Percentiles rank a stretch among this genome's conserved stretches.
phyloP scores from a whole-genome alignment of 306 rosid species.

The Lagenaria siceraria region DNA sequence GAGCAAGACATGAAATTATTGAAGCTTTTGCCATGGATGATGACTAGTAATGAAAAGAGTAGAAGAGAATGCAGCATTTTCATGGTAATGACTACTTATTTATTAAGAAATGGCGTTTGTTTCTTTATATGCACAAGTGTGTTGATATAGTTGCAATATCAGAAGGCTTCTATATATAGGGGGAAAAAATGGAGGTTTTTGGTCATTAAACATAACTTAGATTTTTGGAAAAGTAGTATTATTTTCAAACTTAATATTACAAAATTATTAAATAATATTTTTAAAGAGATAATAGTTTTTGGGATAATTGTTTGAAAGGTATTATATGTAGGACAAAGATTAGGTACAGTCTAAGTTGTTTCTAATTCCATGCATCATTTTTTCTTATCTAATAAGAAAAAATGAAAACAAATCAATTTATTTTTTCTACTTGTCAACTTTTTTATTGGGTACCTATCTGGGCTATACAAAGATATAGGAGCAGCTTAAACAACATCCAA shows the following conservation, averaged over 20 bases:
- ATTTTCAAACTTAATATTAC: neutral
- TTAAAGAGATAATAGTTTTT: no score
- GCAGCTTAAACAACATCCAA: no score
- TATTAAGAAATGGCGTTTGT: neutral
- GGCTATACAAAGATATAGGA: no score
- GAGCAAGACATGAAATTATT: slow-evolving; percentile 27
- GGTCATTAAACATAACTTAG: neutral
- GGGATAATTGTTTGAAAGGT: no score
- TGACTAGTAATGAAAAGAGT: slow-evolving; percentile 3
- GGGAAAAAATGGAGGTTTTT: neutral
- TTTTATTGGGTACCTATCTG: no score
- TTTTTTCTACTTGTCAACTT: no score
- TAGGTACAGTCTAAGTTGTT: no score
- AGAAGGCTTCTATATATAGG: neutral
- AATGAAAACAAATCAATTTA: no score
- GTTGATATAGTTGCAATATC: neutral
- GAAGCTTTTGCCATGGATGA: slow-evolving; percentile 12
- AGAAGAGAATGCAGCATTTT: neutral
- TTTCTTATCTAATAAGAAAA: no score
- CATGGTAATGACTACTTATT: neutral
- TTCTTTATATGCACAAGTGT: neutral
- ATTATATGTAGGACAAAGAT: no score
- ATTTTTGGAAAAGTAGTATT: neutral
- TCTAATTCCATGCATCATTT: no score
- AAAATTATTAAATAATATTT: no score